Base-by-base conservation (phyloP, 2,329 filamentous ascomycete genomes). In the Fusarium sp. region DNA sequence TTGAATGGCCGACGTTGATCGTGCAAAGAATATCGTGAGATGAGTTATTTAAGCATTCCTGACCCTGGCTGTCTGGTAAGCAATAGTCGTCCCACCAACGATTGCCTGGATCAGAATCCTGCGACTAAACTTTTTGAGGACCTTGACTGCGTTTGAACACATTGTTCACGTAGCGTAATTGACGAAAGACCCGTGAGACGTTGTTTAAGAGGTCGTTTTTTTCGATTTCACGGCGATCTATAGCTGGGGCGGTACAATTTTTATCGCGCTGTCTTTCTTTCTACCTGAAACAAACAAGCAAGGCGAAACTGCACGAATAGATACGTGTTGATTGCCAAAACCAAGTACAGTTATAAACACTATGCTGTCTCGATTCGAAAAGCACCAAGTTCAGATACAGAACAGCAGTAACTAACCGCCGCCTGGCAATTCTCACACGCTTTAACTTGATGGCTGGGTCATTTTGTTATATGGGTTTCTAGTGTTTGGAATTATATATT, bases 71-170 rank as follows among this genome's bases (percentile, higher is more conserved):
- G 8, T 18, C 7, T 11, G 4, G 34, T 38, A 28, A 30, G 33
- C 16, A 11, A 20, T 6, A 37, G 44, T 53, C 56, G 45, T 34
- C 58, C 46, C 57, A 56, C 41, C 47, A 54, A 55, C 20, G 6
- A 6, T n/a, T 23, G 10, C 9, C n/a, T 15, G 16, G 13, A 56
- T 47, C 18, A 3, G 16, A 12, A 62, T 38, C 41, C 31, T 49
- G 3, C 20, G 16, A 6, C 26, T 49, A 38, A 31, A 12, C 26
- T 26, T 6, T 23, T n/a, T 8, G 5, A 6, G 15, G 33, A 1
- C 30, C 36, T 4, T 15, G 28, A 30, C 15, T 6, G 12, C 9
- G 4, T 28, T 4, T 4, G 8, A 4, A 41, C 8, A 6, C 7
- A 16, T 41, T 26, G 3, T 26, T 23, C 6, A 40, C 18, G 1